phyloP scores from a whole-genome alignment of 805 yeast species.

The Hanseniaspora jakobsenii region DNA sequence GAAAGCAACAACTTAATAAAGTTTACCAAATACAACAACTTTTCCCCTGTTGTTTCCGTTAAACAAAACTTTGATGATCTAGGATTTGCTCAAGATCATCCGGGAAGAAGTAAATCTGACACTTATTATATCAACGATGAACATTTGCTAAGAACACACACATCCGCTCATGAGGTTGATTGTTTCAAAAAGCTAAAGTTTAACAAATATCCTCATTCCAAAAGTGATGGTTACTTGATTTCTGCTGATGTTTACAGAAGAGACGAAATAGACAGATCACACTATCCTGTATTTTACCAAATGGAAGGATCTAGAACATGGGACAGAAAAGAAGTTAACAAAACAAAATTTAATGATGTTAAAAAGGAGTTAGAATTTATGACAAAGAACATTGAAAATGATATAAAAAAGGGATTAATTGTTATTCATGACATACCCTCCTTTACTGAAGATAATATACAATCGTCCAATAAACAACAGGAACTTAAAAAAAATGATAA shows the following conservation, averaged over 20 bases:
- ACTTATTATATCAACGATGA: slow-evolving; percentile 77
- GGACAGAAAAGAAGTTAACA: slow-evolving; percentile 34
- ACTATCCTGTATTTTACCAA: slow-evolving; percentile 95
- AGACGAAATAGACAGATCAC: slow-evolving; percentile 91
- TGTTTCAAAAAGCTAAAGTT: slow-evolving; percentile 49
- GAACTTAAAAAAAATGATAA: no score
- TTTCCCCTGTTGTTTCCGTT: slow-evolving; percentile 71
- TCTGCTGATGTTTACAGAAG: slow-evolving; percentile 93
- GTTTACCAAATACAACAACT: slow-evolving; percentile 49
- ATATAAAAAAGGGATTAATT: no score
- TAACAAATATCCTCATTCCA: no score
- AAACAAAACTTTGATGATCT: slow-evolving; percentile 81
- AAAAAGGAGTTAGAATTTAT: slow-evolving; percentile 49
- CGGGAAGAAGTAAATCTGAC: slow-evolving; percentile 84
- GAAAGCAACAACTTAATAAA: slow-evolving; percentile 59
- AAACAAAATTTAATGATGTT: slow-evolving; percentile 29
- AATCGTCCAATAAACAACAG: no score
- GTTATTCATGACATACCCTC: slow-evolving; percentile 63
- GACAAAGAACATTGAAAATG: no score
- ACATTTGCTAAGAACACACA: slow-evolving; percentile 74
- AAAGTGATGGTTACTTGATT: slow-evolving; percentile 79
- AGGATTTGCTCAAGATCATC: slow-evolving; percentile 85
- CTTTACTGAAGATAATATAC: no score
- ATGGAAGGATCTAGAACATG: slow-evolving; percentile 93
- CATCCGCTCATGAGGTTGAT: slow-evolving; percentile 90